Evolutionary conservation across 495 filamentous ascomycete species (phyloP).

Genomic region (Neurospora sp.): DNA sequence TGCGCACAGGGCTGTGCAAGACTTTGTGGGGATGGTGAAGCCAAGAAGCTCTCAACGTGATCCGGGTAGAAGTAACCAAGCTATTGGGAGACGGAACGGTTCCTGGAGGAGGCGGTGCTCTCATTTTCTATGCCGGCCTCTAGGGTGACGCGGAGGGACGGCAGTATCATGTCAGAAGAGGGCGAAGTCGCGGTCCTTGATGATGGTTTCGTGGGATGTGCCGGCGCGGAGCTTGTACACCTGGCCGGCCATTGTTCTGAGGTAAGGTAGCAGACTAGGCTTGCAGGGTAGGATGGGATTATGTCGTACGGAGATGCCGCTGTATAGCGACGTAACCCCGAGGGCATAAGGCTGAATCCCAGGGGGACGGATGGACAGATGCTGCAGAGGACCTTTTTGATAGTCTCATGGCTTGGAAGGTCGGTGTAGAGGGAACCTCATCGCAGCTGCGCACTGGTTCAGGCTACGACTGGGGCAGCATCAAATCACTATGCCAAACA

Average conservation of each 20-base stretch:
- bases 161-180: neutral
- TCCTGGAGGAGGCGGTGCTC: neutral
- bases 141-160: neutral
- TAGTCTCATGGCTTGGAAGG: neutral
- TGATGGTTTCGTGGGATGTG: neutral
- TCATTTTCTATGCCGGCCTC: neutral
- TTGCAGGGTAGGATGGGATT: neutral
- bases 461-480: neutral
- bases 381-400: neutral
- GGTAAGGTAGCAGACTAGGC: neutral
- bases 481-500: neutral
- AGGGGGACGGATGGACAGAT: neutral
- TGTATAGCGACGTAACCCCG: neutral
- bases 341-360: conserved; percentile 7
- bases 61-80: neutral
- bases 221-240: neutral
- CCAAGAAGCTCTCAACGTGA: neutral
- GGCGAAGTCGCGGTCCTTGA: neutral
- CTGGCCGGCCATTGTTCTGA: neutral
- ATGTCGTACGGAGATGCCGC: neutral
- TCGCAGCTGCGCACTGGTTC: conserved; percentile 17
- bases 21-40: neutral
- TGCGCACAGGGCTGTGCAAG: neutral
- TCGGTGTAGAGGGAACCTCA: conserved; percentile 5
- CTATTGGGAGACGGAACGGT: neutral